A percentile compares a stretch with the other conserved stretches of the same genome.
Evolutionary conservation across 306 rosid genomes (phyloP).

Genomic region (Medicago arabica): DNA sequence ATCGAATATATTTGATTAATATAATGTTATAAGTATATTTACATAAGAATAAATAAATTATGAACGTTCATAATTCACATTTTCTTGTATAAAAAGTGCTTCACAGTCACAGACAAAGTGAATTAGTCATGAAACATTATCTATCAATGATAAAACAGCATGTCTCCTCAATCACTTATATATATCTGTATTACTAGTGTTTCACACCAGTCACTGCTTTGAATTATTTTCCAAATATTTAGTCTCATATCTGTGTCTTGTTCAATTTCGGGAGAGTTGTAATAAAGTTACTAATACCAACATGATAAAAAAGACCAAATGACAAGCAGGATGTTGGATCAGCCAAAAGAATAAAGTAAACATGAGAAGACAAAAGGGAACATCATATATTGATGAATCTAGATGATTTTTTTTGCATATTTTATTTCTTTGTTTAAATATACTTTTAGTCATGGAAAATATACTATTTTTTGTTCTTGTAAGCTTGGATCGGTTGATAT

Average conservation of each 20-base stretch:
- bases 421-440: not conserved
- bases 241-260: conserved; percentile 44
- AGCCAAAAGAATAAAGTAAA: conserved; percentile 43
- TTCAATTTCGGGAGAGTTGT: conserved; percentile 35
- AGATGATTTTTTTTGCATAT: not conserved
- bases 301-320: conserved; percentile 46
- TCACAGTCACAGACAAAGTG: not conserved
- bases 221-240: conserved; percentile 39
- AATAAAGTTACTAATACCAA: conserved; percentile 38
- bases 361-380: conserved; percentile 43
- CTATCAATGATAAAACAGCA: conserved; percentile 37
- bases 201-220: conserved; percentile 33
- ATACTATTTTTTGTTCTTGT: not conserved
- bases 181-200: conserved; percentile 43
- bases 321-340: conserved; percentile 23
- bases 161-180: conserved; percentile 46
- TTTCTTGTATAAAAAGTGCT: not conserved
- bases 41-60: no score
- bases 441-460: not conserved
- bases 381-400: conserved; percentile 7
- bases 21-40: no score
- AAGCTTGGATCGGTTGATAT: no score
- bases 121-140: conserved; percentile 41
- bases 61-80: not conserved
- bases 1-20: no score